Evolutionary conservation across 2,329 filamentous ascomycete species (phyloP).

Genomic region (Gyromitra esculenta): DNA sequence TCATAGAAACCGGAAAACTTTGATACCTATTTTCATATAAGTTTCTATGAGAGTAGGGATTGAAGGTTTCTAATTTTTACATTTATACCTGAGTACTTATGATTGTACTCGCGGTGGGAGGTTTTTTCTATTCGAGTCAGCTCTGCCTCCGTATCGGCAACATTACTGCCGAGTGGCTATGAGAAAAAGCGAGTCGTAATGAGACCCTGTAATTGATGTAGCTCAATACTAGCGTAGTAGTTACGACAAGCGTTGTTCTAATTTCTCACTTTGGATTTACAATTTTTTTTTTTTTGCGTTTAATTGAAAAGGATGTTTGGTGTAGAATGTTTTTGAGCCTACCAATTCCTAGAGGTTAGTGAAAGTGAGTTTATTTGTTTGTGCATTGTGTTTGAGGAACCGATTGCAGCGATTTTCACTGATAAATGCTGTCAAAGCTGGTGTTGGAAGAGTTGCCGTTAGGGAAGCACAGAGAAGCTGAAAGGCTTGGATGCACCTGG

Average conservation of each 20-base stretch:
- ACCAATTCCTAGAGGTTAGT: not conserved
- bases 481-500: constrained; percentile 11
- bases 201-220: not conserved
- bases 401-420: constrained; percentile 17
- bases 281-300: not conserved
- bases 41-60: too few relatives aligned
- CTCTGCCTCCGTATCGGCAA: constrained; percentile 7
- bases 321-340: not conserved
- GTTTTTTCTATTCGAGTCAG: not conserved
- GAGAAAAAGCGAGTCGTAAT: not conserved
- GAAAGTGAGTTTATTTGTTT: not conserved
- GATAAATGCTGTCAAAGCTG: not conserved
- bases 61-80: not conserved
- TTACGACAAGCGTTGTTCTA: not conserved
- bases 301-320: not conserved
- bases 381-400: not conserved
- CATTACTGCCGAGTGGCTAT: constrained; percentile 1
- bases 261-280: not conserved
- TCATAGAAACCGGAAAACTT: too few relatives aligned
- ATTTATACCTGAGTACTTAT: not conserved
- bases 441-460: constrained; percentile 7
- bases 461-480: not conserved
- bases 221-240: not conserved
- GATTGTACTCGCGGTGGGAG: not conserved
- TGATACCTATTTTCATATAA: too few relatives aligned